Conservation (phyloP, 768 basidiomycete genomes). For the Lyophyllum shimeji region DNA sequence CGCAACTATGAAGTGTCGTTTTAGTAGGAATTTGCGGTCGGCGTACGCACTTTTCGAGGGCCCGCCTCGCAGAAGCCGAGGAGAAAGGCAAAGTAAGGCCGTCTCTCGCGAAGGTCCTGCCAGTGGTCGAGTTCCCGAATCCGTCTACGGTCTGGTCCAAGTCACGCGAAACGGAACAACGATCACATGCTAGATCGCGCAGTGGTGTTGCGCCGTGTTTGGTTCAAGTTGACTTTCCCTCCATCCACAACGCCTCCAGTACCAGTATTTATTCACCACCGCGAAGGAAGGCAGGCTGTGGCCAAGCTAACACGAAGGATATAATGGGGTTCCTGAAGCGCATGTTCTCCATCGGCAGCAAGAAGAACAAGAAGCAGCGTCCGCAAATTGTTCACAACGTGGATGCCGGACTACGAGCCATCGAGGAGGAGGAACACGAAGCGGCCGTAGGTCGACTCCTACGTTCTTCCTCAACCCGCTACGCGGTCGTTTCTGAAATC, state of each 20-base stretch:
- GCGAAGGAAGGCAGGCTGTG: slow-evolving; percentile 17
- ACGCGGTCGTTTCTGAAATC: slow-evolving; percentile 52
- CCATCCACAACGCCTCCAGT: slow-evolving; percentile 12
- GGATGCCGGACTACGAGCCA: slow-evolving; percentile 13
- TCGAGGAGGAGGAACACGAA: slow-evolving; percentile 53
- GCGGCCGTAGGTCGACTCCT: slow-evolving; percentile 52
- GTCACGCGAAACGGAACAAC: slow-evolving; percentile 1
- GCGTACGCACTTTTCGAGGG: not conserved
- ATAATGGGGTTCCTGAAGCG: slow-evolving; percentile 71
- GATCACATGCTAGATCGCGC: slow-evolving; percentile 33
- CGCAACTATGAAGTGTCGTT: not conserved
- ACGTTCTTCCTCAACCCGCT: slow-evolving; percentile 72
- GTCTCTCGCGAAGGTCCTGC: too few species aligned
- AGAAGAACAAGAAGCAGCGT: slow-evolving; percentile 49
- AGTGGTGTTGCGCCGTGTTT: slow-evolving; percentile 38
- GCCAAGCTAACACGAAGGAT: slow-evolving; percentile 5
- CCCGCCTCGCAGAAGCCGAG: too few species aligned
- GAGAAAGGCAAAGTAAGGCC: too few species aligned
- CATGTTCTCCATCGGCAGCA: slow-evolving; percentile 67
- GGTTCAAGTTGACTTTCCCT: slow-evolving; percentile 35
- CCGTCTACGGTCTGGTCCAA: not conserved
- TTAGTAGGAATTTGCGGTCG: not conserved
- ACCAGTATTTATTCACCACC: slow-evolving; percentile 13
- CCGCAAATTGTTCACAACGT: slow-evolving; percentile 27
- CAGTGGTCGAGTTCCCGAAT: too few species aligned